Evolutionary conservation across 73 alveolate species (phyloP), one percentile per base, ranked within the genome.

Genomic region (Paraurostyla sp.): DNA sequence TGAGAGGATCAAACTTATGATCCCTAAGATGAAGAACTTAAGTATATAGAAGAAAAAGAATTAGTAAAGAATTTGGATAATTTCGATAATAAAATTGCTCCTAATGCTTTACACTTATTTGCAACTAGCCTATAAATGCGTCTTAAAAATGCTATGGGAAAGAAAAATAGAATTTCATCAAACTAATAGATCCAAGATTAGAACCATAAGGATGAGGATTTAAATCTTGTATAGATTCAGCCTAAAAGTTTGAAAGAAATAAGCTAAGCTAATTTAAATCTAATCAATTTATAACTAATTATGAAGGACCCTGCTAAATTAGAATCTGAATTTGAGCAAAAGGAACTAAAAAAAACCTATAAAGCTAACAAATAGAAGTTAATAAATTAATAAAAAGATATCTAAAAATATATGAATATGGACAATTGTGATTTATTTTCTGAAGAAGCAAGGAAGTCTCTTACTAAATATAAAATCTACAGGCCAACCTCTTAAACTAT

Each of bases 341-440:
- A 30, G 27, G 86, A 73, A 29, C 25, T 73, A 6, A 40, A 49
- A 43, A 49, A 73, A 73, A 13, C 43, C 52, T 36, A 32, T 6
- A 49, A 73, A 73, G 46, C 30, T 6, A 48, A 46, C 27, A 7
- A 16, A 33, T 43, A 73, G 9, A 29, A 25, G 20, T 6, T 9
- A 35, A 22, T 18, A 7, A 20, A 68, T 29, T 3, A 73, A 11
- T 4, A 73, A 29, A 23, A 73, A n/a, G 86, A 73, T 2, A 40
- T 73, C 22, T 30, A 7, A 46, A 73, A 73, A 73, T 73, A 73
- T 45, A 46, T 56, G 4, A 48, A 36, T 45, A 0, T 73, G 46
- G 86, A 73, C 41, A 73, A 73, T 35, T 23, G 71, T 42, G 86
- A 73, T 46, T 45, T 73, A 46, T 73, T 73, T 46, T 33, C 86